A percentile compares a stretch with the other conserved stretches of the same genome.
Conservation (phyloP, 768 basidiomycete genomes). For the Suillus luteus region DNA sequence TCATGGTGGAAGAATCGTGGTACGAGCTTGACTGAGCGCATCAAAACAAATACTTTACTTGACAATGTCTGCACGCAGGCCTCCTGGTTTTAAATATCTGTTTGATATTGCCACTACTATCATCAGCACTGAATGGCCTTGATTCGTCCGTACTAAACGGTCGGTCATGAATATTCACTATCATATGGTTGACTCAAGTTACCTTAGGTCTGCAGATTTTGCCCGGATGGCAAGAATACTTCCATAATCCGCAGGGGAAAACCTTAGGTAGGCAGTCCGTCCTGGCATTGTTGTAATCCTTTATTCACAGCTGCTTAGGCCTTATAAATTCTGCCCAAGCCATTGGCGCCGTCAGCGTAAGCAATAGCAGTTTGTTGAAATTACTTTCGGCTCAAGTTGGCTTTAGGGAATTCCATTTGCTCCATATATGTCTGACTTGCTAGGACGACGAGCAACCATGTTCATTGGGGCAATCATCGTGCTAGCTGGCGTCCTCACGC, state of each 20-base stretch:
- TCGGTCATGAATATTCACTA: constrained; percentile 16
- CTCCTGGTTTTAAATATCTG: constrained; percentile 60
- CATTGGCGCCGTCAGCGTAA: constrained; percentile 53
- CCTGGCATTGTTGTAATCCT: background rate
- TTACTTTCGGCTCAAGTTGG: background rate
- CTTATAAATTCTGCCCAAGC: constrained; percentile 67
- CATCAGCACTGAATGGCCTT: constrained; percentile 65
- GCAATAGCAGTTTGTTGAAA: constrained; percentile 18
- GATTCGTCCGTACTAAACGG: constrained; percentile 69
- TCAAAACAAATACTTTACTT: background rate
- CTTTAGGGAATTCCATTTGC: constrained; percentile 60
- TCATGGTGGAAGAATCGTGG: constrained; percentile 66
- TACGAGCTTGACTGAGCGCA: constrained; percentile 26
- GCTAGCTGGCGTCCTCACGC: constrained; percentile 62
- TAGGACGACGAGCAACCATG: constrained; percentile 62
- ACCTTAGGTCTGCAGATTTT: constrained; percentile 63
- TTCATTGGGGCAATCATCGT: constrained; percentile 64
- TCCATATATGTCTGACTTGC: constrained; percentile 57
- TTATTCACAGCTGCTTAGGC: constrained; percentile 37
- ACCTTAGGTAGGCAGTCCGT: constrained; percentile 42
- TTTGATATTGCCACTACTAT: constrained; percentile 63
- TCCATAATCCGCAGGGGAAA: constrained; percentile 52
- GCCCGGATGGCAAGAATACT: constrained; percentile 61
- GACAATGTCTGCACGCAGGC: constrained; percentile 36
- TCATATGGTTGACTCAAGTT: constrained; percentile 31